phyloP scores from a whole-genome alignment of 2,329 filamentous ascomycete species.

The Aspergillus sp. region DNA sequence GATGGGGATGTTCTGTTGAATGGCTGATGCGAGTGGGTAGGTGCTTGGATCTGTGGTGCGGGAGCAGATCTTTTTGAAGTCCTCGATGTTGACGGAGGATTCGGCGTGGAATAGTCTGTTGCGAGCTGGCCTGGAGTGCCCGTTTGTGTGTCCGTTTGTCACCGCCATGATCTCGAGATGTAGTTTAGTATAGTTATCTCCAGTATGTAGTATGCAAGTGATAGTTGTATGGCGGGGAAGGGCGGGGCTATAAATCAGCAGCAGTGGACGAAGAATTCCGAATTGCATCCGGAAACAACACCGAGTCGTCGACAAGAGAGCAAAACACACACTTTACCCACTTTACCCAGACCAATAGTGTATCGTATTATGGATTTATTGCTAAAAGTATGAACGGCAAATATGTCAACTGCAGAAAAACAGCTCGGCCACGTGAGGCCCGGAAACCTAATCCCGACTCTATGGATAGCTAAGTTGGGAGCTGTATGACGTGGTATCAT shows the following conservation, averaged over 20 bases:
- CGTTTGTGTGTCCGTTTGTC: background rate
- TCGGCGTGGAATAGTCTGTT: constrained; percentile 23
- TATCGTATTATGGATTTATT: background rate
- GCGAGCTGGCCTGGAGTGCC: background rate
- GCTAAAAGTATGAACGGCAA: background rate
- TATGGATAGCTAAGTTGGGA: background rate
- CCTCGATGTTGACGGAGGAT: constrained; percentile 31
- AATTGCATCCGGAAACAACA: background rate
- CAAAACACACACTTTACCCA: background rate
- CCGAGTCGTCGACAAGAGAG: background rate
- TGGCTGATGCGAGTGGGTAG: constrained; percentile 50
- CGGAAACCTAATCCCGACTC: constrained; percentile 15
- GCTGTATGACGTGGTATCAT: background rate
- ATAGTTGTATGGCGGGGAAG: background rate
- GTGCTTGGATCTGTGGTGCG: constrained; percentile 34
- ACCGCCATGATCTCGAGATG: background rate
- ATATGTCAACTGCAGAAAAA: too few species aligned
- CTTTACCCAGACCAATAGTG: background rate
- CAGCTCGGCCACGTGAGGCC: constrained; percentile 4
- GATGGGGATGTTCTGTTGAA: constrained; percentile 56
- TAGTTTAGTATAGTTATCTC: too few species aligned
- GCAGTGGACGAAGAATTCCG: constrained; percentile 3
- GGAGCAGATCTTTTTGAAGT: constrained; percentile 48
- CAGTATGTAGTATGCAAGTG: background rate
- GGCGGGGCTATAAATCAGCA: constrained; percentile 3